phyloP scores from a whole-genome alignment of 2,329 filamentous ascomycete genomes.

The Bipolaris sorokiniana region DNA sequence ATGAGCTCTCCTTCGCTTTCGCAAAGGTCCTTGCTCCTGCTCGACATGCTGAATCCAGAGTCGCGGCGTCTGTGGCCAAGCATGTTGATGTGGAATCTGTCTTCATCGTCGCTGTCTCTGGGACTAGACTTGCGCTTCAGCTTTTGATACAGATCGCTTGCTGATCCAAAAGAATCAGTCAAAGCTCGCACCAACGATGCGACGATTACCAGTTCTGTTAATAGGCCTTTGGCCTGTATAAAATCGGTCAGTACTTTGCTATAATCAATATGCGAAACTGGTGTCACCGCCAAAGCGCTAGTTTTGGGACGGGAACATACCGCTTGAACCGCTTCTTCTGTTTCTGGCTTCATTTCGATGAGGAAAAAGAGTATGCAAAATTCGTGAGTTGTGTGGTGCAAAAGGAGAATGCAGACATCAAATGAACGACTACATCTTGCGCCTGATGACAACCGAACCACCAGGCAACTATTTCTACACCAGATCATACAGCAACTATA shows the following conservation, averaged over 20 bases:
- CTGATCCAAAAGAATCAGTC: conserved; percentile 40
- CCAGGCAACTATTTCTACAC: conserved; percentile 16
- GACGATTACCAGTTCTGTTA: conserved; percentile 36
- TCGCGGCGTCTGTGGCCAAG: conserved; percentile 20
- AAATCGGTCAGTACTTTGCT: conserved; percentile 8
- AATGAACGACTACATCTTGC: conserved; percentile 8
- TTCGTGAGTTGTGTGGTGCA: neutral
- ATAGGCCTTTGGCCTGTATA: conserved; percentile 32
- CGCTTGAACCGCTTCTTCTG: conserved; percentile 22
- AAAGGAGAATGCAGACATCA: neutral
- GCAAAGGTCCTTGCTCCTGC: conserved; percentile 23
- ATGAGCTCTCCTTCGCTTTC: conserved; percentile 42
- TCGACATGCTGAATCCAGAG: conserved; percentile 23
- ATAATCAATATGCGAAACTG: neutral
- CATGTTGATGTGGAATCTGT: conserved; percentile 5
- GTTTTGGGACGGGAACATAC: conserved; percentile 9
- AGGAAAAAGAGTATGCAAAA: neutral
- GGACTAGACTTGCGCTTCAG: conserved; percentile 31
- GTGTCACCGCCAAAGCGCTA: neutral
- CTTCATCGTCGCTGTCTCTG: conserved; percentile 22
- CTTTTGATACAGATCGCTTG: conserved; percentile 39
- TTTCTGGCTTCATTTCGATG: conserved; percentile 24
- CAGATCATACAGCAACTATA: conserved; percentile 4
- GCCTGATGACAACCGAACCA: conserved; percentile 4
- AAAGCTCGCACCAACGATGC: conserved; percentile 40